These are phyloP conservation scores for Pythium guiyangense DNA, from an alignment of 352 stramenopile genomes.

Conservation along the genomic window DNA sequence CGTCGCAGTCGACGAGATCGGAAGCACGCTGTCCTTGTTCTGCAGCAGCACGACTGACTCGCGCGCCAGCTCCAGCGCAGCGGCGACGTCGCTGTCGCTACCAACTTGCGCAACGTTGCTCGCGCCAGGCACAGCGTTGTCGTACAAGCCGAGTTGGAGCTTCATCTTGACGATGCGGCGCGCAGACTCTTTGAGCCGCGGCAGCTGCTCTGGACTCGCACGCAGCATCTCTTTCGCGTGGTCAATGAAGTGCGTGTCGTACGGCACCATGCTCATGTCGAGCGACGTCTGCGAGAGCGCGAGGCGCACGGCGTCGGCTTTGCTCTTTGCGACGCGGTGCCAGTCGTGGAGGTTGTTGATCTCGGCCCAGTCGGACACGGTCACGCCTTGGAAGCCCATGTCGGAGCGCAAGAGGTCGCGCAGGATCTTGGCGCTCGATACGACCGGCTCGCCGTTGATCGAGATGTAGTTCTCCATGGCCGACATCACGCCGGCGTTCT, in stretches of 20 bases:
- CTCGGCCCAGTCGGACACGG: constrained; percentile 92
- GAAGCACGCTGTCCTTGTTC: constrained; percentile 61
- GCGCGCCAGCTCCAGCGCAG: constrained; percentile 60
- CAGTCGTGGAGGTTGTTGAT: constrained; percentile 85
- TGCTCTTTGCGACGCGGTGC: constrained; percentile 45
- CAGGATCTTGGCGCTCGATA: constrained; percentile 77
- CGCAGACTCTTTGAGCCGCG: constrained; percentile 54
- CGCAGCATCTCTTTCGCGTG: constrained; percentile 32
- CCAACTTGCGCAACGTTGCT: constrained; percentile 44
- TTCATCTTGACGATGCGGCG: constrained; percentile 74
- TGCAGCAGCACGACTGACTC: constrained; percentile 84
- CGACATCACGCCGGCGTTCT: constrained; percentile 77
- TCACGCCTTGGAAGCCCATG: constrained; percentile 81
- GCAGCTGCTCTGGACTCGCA: constrained; percentile 22
- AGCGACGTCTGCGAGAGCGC: constrained; percentile 71
- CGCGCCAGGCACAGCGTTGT: constrained; percentile 48
- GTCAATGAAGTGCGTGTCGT: constrained; percentile 45
- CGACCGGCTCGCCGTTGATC: constrained; percentile 88
- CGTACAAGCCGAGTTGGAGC: constrained; percentile 60
- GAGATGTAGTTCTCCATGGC: constrained; percentile 95
- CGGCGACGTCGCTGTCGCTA: constrained; percentile 35
- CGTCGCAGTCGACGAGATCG: constrained; percentile 20
- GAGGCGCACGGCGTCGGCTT: constrained; percentile 60
- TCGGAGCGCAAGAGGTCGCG: constrained; percentile 79
- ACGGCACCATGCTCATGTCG: constrained; percentile 91